Evolutionary conservation across 2,329 filamentous ascomycete genomes (phyloP), one percentile per base, ranked within the genome.

Genomic region (Alternaria rosae): DNA sequence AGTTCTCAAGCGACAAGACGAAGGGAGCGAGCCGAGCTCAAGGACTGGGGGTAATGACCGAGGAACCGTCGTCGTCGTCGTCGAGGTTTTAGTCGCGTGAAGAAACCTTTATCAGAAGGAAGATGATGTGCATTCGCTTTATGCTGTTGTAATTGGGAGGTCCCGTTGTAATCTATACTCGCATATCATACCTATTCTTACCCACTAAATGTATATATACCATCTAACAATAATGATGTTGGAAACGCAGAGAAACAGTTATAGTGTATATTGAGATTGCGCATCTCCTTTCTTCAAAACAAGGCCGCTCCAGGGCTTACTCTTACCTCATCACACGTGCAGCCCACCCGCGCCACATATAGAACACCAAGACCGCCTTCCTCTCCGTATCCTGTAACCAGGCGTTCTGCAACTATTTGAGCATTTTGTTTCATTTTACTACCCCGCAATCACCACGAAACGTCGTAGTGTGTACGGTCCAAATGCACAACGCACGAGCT

Each of bases 1-100:
- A 62, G 5, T 71, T 69, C 17, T 26, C 55, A 1, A 47, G 25
- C 32, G 64, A 70, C 44, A 30, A 54, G 42, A 62, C 59, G n/a
- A 66, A 65, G 26, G 58, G 50, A 30, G 26, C 54, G 10, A 53
- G 59, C 10, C 58, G 58, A 44, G 52, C 41, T 23, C 55, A 62
- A 57, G 66, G 64, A 30, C 21, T 65, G 5, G 67, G 65, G 21
- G 54, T 66, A 6, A 59, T 61, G 30, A 62, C 59, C 17, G 68
- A 63, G 11, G 52, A 57, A 28, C 6, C 5, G 5, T 28, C 12
- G 2, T 15, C 35, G 32, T 38, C 38, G 41, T 15, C 35, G 32
- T 38, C 38, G 41, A 54, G 47, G 41, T 41, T 53, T 5, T 58
- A 45, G 51, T 44, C n/a, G 10, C 5, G 17, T 6, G 15, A 38